These are phyloP conservation scores for Eremothecium cymbalariae DNA, from an alignment of 1,139 yeast genomes.

Conservation along the genomic window DNA sequence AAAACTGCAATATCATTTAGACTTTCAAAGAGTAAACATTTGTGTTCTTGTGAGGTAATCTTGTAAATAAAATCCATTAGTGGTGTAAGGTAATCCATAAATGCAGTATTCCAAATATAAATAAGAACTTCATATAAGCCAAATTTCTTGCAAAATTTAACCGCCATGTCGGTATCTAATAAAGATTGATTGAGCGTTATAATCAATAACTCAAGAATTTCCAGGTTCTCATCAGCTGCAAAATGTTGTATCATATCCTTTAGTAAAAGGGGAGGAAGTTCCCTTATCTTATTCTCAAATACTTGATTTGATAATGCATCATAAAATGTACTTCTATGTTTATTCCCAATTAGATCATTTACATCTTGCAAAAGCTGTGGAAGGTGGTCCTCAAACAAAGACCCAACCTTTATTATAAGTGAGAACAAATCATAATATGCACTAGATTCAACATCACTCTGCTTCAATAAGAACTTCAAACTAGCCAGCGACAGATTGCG, in stretches of 20 bases:
- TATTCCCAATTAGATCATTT: conserved; percentile 37
- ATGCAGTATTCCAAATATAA: conserved; percentile 59
- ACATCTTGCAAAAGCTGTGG: conserved; percentile 41
- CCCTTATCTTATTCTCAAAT: conserved; percentile 38
- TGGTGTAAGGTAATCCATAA: conserved; percentile 64
- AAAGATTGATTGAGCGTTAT: conserved; percentile 55
- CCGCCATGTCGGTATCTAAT: conserved; percentile 69
- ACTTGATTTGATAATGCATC: conserved; percentile 44
- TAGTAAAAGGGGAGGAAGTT: conserved; percentile 55
- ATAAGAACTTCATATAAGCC: conserved; percentile 51
- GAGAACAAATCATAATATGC: conserved; percentile 13
- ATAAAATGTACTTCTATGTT: conserved; percentile 37
- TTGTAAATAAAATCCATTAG: conserved; percentile 37
- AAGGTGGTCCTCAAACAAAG: conserved; percentile 14
- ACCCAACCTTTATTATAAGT: conserved; percentile 11
- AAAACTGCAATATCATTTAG: conserved; percentile 5
- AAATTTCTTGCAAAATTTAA: conserved; percentile 48
- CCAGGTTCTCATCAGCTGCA: conserved; percentile 37
- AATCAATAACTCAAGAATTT: conserved; percentile 52
- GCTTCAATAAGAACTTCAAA: conserved; percentile 18
- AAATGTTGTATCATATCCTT: conserved; percentile 49
- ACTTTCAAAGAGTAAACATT: conserved; percentile 13
- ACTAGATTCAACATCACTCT: conserved; percentile 10
- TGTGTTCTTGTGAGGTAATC: conserved; percentile 10
- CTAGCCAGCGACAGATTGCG: conserved; percentile 39